Conservation (phyloP, 2,329 filamentous ascomycete genomes). For the Pseudocercospora crystallina region DNA sequence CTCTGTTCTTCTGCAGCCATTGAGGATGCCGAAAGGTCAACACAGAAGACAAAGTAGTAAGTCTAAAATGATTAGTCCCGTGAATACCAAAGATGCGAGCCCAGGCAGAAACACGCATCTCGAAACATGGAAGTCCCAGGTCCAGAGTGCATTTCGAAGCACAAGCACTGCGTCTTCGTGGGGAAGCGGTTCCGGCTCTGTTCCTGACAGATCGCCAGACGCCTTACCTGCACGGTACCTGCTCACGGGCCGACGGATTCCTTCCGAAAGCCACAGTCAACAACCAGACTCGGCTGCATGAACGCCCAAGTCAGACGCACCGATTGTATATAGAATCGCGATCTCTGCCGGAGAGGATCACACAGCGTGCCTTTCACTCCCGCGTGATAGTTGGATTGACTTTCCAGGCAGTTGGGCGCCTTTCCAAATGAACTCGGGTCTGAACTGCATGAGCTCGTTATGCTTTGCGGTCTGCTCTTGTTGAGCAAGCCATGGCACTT, state of each 20-base stretch:
- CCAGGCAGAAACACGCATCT: neutral
- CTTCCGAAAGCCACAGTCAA: too few relatives aligned
- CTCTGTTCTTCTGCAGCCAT: neutral
- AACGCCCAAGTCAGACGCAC: constrained; percentile 4
- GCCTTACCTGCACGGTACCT: neutral
- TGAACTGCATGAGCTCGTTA: too few relatives aligned
- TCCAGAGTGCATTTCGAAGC: too few relatives aligned
- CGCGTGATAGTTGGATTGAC: too few relatives aligned
- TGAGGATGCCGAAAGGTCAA: neutral
- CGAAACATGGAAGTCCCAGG: too few relatives aligned
- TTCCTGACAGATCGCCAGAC: constrained; percentile 12
- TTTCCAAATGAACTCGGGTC: too few relatives aligned
- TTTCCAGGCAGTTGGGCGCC: too few relatives aligned
- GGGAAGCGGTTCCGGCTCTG: neutral
- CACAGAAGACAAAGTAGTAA: neutral
- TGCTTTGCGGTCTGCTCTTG: too few relatives aligned
- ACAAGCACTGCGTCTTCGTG: neutral
- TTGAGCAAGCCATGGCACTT: too few relatives aligned
- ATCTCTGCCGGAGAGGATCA: neutral
- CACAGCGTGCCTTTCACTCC: too few relatives aligned
- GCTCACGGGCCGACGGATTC: too few relatives aligned
- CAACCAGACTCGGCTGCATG: constrained; percentile 6
- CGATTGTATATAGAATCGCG: constrained; percentile 5
- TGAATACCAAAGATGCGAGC: neutral
- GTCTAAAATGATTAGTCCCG: neutral